Conservation (phyloP, 2,329 filamentous ascomycete species). For the Didymella pinodella region DNA sequence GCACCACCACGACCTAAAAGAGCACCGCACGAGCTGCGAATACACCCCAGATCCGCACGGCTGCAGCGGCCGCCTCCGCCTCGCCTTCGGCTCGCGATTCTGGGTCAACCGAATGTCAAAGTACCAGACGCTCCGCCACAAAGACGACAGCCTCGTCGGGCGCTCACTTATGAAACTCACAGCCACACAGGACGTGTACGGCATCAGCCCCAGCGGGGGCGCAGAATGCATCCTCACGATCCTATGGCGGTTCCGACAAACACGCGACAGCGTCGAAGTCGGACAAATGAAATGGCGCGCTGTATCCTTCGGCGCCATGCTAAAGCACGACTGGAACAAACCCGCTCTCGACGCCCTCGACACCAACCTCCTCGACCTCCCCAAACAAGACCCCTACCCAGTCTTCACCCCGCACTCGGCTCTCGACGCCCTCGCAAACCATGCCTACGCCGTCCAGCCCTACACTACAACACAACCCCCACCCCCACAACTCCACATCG, state of each 20-base stretch:
- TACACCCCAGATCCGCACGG: conserved; percentile 27
- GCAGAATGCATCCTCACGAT: conserved; percentile 46
- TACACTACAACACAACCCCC: conserved; percentile 16
- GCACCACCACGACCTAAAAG: conserved; percentile 30
- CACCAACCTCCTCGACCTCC: conserved; percentile 6
- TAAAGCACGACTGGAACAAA: conserved; percentile 30
- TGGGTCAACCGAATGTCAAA: conserved; percentile 52
- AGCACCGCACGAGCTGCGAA: conserved; percentile 35
- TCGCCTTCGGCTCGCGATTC: conserved; percentile 54
- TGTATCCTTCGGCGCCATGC: conserved; percentile 31
- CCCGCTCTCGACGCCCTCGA: conserved; percentile 25
- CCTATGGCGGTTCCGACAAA: conserved; percentile 51
- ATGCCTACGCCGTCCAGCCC: conserved; percentile 28
- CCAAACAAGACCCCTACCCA: conserved; percentile 1
- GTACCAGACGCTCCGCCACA: conserved; percentile 33
- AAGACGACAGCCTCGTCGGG: conserved; percentile 39
- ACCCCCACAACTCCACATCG: conserved; percentile 38
- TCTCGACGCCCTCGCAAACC: conserved; percentile 25
- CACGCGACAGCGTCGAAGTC: conserved; percentile 32
- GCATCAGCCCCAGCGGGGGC: conserved; percentile 37
- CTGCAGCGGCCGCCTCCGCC: conserved; percentile 34
- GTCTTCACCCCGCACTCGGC: conserved; percentile 27
- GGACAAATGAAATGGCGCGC: conserved; percentile 49
- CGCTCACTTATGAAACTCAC: conserved; percentile 48
- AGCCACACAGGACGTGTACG: conserved; percentile 55